Conservation (phyloP, 148 eudicot genomes). For the Persicaria maculosa region DNA sequence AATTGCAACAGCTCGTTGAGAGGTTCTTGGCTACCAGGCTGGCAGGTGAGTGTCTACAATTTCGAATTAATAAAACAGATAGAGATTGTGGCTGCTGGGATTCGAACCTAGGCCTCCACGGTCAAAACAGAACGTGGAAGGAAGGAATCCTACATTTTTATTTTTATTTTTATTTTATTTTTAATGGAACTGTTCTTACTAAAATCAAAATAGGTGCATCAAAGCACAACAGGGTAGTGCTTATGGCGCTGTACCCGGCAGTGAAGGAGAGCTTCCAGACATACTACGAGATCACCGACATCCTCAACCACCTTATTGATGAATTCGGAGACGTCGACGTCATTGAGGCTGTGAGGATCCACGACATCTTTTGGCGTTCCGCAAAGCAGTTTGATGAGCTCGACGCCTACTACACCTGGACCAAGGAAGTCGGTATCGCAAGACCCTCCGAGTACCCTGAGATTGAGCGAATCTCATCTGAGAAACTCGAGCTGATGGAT, state of each 20-base stretch:
- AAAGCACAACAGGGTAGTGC: conserved; percentile 48
- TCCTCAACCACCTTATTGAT: conserved; percentile 42
- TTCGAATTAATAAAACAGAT: neutral
- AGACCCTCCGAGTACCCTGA: conserved; percentile 77
- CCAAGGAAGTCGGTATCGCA: conserved; percentile 41
- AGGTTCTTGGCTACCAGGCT: conserved; percentile 78
- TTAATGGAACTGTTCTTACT: neutral
- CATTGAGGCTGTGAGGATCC: conserved; percentile 40
- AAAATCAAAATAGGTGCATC: conserved; percentile 43
- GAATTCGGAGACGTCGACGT: conserved; percentile 56
- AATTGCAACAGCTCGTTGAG: conserved; percentile 65
- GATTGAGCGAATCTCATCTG: conserved; percentile 47
- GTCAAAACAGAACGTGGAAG: conserved; percentile 12
- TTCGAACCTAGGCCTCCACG: conserved; percentile 9
- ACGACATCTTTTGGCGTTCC: conserved; percentile 43
- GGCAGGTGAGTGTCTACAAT: conserved; percentile 38
- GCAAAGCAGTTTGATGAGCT: conserved; percentile 83
- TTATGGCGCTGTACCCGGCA: conserved; percentile 53
- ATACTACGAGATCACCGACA: conserved; percentile 58
- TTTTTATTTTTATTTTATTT: neutral
- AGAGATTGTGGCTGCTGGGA: neutral
- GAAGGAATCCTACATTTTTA: neutral
- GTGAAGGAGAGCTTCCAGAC: conserved; percentile 61
- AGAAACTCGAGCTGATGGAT: conserved; percentile 74
- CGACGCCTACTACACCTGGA: conserved; percentile 53